Evolutionary conservation across 2,329 filamentous ascomycete genomes (phyloP).

Genomic region (Stenocarpella maydis): DNA sequence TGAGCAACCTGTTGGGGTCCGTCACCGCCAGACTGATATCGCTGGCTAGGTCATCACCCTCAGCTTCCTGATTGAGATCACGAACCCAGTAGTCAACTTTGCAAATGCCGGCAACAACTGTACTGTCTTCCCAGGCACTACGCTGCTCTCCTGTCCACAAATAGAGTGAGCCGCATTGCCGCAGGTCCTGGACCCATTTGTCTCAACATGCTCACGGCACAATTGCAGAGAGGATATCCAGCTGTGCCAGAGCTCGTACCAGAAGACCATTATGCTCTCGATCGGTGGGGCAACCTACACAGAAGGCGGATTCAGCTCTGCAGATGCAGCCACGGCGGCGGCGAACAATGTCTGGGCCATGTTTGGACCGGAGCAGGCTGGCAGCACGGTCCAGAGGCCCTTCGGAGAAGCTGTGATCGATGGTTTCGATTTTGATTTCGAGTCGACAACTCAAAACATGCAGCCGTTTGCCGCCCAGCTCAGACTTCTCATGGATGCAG

Average conservation of each 20-base stretch:
- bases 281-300: slow-evolving; percentile 76
- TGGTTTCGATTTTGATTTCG: slow-evolving; percentile 82
- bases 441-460: slow-evolving; percentile 67
- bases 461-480: slow-evolving; percentile 67
- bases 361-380: slow-evolving; percentile 66
- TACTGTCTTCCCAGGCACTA: slow-evolving; percentile 64
- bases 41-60: slow-evolving; percentile 65
- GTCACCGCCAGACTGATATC: neutral
- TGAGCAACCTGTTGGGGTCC: neutral
- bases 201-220: neutral
- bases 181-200: no score
- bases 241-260: slow-evolving; percentile 66
- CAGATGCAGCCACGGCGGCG: slow-evolving; percentile 58
- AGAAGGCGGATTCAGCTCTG: slow-evolving; percentile 70
- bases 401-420: slow-evolving; percentile 73
- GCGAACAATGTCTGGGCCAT: slow-evolving; percentile 74
- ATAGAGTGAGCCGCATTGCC: slow-evolving; percentile 61
- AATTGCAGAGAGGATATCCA: slow-evolving; percentile 56
- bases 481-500: slow-evolving; percentile 61
- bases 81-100: slow-evolving; percentile 66
- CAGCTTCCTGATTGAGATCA: slow-evolving; percentile 68
- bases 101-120: slow-evolving; percentile 71
- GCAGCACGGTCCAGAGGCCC: slow-evolving; percentile 62
- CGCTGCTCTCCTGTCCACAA: slow-evolving; percentile 67
- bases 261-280: slow-evolving; percentile 77